These are phyloP conservation scores for Hyaloscypha bicolor DNA, from an alignment of 495 filamentous ascomycete genomes.

Conservation along the genomic window DNA sequence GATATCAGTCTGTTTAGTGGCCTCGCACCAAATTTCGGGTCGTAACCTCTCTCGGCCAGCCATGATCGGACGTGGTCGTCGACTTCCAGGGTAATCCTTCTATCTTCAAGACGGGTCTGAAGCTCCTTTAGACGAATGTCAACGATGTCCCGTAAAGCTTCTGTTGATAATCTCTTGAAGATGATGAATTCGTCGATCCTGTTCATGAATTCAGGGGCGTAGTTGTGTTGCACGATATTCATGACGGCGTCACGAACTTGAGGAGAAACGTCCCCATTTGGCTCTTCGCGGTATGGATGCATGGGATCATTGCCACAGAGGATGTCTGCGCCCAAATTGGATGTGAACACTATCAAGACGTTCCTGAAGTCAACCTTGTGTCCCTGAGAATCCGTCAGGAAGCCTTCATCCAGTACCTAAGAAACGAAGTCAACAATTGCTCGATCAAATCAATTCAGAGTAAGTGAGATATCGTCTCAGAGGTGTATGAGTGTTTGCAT, in stretches of 20 bases:
- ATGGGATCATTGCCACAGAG: constrained; percentile 61
- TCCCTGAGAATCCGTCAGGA: constrained; percentile 91
- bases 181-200: constrained; percentile 96
- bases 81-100: constrained; percentile 77
- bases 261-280: constrained; percentile 64
- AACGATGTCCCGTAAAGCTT: constrained; percentile 87
- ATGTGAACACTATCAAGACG: constrained; percentile 93
- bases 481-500: not conserved
- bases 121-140: constrained; percentile 89
- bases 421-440: not conserved
- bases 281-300: constrained; percentile 59
- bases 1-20: constrained; percentile 89
- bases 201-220: constrained; percentile 69
- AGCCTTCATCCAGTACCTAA: constrained; percentile 84
- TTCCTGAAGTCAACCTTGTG: constrained; percentile 96
- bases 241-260: constrained; percentile 78
- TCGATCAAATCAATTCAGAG: not conserved
- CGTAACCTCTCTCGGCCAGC: constrained; percentile 87
- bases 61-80: constrained; percentile 73
- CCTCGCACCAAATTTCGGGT: constrained; percentile 89
- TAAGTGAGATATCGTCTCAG: not conserved
- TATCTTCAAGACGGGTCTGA: constrained; percentile 79
- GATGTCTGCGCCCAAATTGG: constrained; percentile 83
- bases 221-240: constrained; percentile 72
- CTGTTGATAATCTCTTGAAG: constrained; percentile 79